Percentiles rank a stretch among this genome's conserved stretches.
Conservation (phyloP, 75 land plant species). For the Larix kaempferi region DNA sequence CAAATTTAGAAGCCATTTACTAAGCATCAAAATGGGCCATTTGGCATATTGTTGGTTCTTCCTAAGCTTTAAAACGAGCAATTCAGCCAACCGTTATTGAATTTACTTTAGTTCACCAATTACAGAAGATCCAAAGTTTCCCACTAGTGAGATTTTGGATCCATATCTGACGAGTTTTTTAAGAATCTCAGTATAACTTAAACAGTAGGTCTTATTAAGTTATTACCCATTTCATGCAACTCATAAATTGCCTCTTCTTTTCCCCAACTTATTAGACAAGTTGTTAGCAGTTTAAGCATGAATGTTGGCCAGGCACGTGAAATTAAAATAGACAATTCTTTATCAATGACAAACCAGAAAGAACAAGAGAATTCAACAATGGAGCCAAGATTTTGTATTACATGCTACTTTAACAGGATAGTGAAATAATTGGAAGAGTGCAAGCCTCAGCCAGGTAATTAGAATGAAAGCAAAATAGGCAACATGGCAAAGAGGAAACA, state of each 20-base stretch:
- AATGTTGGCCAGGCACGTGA: background rate
- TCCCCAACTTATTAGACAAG: background rate
- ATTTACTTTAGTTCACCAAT: background rate
- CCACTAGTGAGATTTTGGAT: background rate
- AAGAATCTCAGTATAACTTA: background rate
- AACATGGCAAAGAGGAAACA: too few species aligned
- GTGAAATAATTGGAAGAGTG: background rate
- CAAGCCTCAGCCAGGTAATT: background rate
- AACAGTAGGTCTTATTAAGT: background rate
- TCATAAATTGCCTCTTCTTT: background rate
- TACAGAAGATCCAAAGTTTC: background rate
- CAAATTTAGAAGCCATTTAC: background rate
- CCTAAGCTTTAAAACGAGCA: too few species aligned
- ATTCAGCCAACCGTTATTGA: background rate
- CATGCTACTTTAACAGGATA: background rate
- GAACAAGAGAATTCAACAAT: too few species aligned
- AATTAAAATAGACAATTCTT: background rate
- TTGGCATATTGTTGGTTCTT: background rate
- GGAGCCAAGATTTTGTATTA: background rate
- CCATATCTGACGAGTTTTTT: background rate
- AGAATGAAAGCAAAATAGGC: slow-evolving; percentile 7
- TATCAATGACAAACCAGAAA: background rate
- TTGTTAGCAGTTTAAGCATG: background rate
- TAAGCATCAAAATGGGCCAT: background rate
- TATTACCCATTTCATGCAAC: background rate